Base-by-base conservation (phyloP, 2,329 filamentous ascomycete species). In the Tothia fuscella region DNA sequence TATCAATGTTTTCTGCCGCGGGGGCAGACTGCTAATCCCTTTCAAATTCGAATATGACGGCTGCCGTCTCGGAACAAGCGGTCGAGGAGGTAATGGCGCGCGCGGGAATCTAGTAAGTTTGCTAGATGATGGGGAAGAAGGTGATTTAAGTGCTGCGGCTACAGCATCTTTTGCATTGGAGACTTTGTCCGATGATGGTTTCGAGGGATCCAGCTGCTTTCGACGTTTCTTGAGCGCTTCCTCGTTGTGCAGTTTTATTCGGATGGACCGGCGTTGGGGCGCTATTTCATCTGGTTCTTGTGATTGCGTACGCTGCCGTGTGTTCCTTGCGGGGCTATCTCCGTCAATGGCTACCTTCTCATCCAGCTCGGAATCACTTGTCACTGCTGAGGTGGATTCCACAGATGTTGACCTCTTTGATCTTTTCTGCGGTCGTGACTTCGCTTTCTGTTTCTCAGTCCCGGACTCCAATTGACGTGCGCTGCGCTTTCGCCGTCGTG, bases 211-310 rank as follows among this genome's bases (percentile, higher is more conserved):
- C 58, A 76, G 80, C 52, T 71, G 72, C 74, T 58, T 86, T 88
- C 38, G 29, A 44, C 82, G 76, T 57, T 84, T 78, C 48, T 79
- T 72, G 43, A 82, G 64, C 30, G 76, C 73, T 44, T 87, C 84
- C 51, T 94, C 84, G 48, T 80, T 84, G 58, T 89, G 79, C 12
- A 94, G 70, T 62, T 91, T 93, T 53, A 96, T 94, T 29, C 87
- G 77, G 49, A 94, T 94, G 2, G 87, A 93, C 43, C 86, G 74
- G 53, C 83, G 76, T 5, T 75, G 67, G 3, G 81, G 79, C 13
- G 72, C 70, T 47, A 72, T 72, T 49, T 87, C 82, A 48, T 86
- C 80, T 22, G 67, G 56, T 16, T 57, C 50, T 21, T 30, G 17
- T 26, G 22, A 13, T 9, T 51, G 57, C 36, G 79, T 79, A 56